Evolutionary conservation across 1,284 basidiomycete species (phyloP).

Genomic region (Ceratobasidium sp.): DNA sequence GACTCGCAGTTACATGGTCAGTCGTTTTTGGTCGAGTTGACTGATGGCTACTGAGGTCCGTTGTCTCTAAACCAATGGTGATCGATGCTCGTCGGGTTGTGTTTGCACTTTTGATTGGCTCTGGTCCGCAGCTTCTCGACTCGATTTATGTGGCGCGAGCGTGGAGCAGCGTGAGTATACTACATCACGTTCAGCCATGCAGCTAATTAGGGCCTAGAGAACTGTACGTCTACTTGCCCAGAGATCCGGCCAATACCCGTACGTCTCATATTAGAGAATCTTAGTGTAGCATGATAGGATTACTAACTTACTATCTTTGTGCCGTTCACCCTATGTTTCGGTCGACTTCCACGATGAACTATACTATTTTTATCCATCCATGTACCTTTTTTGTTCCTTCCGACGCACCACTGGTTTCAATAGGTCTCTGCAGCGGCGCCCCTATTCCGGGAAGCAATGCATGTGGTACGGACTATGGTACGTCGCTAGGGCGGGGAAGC

Average conservation of each 20-base stretch:
- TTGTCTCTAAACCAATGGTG: too few species aligned
- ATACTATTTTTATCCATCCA: background rate
- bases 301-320: background rate
- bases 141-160: slow-evolving; percentile 34
- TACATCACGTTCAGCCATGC: background rate
- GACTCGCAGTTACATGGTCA: slow-evolving; percentile 1
- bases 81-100: background rate
- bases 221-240: slow-evolving; percentile 21
- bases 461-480: slow-evolving; percentile 57
- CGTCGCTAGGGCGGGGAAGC: slow-evolving; percentile 63
- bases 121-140: slow-evolving; percentile 11
- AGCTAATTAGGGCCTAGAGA: background rate
- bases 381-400: background rate
- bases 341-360: background rate
- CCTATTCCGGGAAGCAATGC: slow-evolving; percentile 1
- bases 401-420: too few species aligned
- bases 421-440: slow-evolving; percentile 12
- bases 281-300: background rate
- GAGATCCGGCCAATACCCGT: slow-evolving; percentile 2
- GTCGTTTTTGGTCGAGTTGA: background rate
- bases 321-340: background rate
- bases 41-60: background rate
- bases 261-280: background rate
- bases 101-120: background rate
- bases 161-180: slow-evolving; percentile 9